Conservation (phyloP, 495 filamentous ascomycete genomes). For the Jackrogersella multiformis region DNA sequence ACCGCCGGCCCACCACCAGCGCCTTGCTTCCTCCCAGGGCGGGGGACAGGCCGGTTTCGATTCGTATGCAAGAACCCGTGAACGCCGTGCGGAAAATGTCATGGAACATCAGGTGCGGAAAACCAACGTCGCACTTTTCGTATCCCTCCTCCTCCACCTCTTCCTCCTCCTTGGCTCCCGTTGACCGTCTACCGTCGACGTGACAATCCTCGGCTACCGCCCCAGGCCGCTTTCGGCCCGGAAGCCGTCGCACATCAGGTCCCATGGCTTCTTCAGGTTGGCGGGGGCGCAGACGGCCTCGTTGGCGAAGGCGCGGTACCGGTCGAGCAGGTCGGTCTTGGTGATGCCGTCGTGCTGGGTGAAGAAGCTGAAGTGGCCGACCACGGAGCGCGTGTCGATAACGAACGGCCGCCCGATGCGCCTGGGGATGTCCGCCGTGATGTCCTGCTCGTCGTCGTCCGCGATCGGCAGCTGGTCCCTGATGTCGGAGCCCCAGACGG, state of each 20-base stretch:
- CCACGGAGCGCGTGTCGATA: constrained; percentile 64
- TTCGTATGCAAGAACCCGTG: constrained; percentile 37
- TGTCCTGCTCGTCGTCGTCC: constrained; percentile 47
- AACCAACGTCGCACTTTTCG: constrained; percentile 8
- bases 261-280: constrained; percentile 44
- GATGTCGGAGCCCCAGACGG: constrained; percentile 59
- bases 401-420: constrained; percentile 49
- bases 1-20: not conserved
- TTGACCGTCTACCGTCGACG: not conserved
- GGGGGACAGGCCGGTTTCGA: not conserved
- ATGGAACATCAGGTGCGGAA: constrained; percentile 23
- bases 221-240: constrained; percentile 20
- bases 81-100: constrained; percentile 38
- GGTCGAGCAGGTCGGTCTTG: constrained; percentile 59
- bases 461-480: constrained; percentile 45
- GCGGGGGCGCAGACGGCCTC: constrained; percentile 50
- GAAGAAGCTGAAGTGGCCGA: constrained; percentile 59
- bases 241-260: constrained; percentile 35
- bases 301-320: constrained; percentile 62
- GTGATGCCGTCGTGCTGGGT: constrained; percentile 53
- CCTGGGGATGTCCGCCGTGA: constrained; percentile 38
- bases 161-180: not conserved
- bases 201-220: not conserved
- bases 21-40: not conserved
- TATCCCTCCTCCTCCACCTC: constrained; percentile 1